Conservation (phyloP, 345 rosid species). For the Geranium rotundifolium region DNA sequence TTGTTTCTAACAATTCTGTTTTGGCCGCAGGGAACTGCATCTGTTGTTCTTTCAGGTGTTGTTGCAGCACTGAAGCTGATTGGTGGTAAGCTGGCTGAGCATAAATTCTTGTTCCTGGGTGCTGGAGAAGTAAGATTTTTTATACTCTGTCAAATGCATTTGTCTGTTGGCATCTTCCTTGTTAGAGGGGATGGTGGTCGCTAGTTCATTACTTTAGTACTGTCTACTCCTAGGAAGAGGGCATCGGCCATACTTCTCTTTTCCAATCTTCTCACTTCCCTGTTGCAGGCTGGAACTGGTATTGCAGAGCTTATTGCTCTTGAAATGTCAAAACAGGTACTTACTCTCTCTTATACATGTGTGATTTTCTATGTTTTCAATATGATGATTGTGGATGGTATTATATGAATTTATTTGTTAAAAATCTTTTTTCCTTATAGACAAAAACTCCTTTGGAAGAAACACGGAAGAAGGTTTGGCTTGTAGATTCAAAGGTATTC, state of each 20-base stretch:
- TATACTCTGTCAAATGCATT: too few species aligned
- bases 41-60: conserved; percentile 87
- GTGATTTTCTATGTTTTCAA: background rate
- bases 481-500: conserved; percentile 85
- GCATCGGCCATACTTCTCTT: too few species aligned
- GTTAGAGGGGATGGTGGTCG: too few species aligned
- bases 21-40: conserved; percentile 71
- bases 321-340: conserved; percentile 80
- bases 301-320: conserved; percentile 90
- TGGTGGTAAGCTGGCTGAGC: conserved; percentile 56
- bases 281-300: conserved; percentile 88
- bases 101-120: conserved; percentile 81
- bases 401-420: background rate
- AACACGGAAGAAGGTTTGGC: conserved; percentile 77
- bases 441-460: conserved; percentile 56
- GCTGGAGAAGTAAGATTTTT: conserved; percentile 75
- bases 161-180: too few species aligned
- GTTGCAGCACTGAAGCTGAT: conserved; percentile 62
- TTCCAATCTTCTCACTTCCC: background rate
- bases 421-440: conserved; percentile 22
- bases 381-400: background rate
- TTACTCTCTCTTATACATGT: background rate
- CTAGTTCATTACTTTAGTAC: too few species aligned
- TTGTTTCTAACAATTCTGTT: background rate
- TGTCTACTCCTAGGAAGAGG: too few species aligned